Evolutionary conservation across 164 flowering plant genomes (phyloP).

Genomic region (Sedum album): DNA sequence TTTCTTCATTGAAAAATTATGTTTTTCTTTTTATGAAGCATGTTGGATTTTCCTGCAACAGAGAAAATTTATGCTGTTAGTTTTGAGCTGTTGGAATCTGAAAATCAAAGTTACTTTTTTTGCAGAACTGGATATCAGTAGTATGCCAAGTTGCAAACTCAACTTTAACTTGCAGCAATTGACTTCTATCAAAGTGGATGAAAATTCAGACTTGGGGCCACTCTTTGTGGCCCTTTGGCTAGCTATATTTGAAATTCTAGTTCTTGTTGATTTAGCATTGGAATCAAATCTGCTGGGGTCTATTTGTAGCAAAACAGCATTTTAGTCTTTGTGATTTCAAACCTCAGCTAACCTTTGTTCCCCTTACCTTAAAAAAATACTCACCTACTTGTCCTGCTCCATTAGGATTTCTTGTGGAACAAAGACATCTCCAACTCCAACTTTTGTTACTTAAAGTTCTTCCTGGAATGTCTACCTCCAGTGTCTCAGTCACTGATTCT

Average conservation of each 20-base stretch:
- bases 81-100: background rate
- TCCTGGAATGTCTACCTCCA: conserved; percentile 14
- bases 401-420: background rate
- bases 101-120: background rate
- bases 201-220: conserved; percentile 1
- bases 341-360: conserved; percentile 2
- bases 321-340: background rate
- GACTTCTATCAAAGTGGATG: conserved; percentile 1
- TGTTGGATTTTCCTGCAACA: background rate
- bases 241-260: background rate
- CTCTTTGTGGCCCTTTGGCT: background rate
- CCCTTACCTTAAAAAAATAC: background rate
- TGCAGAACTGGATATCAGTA: background rate
- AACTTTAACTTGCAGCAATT: background rate
- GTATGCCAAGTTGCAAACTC: background rate
- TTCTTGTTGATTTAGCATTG: background rate
- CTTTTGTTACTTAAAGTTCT: conserved; percentile 13
- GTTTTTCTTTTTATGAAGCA: background rate
- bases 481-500: background rate
- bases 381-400: background rate
- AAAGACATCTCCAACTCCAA: conserved; percentile 10
- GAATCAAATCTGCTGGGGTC: background rate
- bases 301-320: background rate
- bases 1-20: background rate
- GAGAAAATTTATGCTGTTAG: background rate